Evolutionary conservation across 768 basidiomycete species (phyloP).

Genomic region (Suillus paluster): DNA sequence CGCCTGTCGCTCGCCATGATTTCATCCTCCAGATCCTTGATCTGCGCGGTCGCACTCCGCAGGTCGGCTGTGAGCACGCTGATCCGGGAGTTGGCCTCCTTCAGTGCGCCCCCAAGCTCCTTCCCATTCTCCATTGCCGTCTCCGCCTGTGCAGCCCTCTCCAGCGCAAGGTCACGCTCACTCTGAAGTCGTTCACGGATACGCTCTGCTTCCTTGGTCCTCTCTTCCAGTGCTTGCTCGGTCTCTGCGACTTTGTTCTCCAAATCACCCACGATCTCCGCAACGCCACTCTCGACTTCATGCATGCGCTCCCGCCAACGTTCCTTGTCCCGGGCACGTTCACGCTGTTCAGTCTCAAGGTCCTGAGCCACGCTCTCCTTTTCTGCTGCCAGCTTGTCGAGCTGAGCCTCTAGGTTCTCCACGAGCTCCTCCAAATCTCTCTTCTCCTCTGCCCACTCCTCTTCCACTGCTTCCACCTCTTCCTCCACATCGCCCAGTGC

Average conservation of each 20-base stretch:
- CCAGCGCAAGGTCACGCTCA: constrained; percentile 58
- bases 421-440: constrained; percentile 55
- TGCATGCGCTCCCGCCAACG: constrained; percentile 72
- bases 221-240: constrained; percentile 50
- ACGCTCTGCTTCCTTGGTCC: constrained; percentile 48
- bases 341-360: constrained; percentile 58
- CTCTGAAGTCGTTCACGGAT: constrained; percentile 49
- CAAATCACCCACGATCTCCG: constrained; percentile 65
- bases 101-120: constrained; percentile 71
- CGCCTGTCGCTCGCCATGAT: constrained; percentile 53
- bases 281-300: constrained; percentile 74
- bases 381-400: constrained; percentile 47
- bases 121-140: constrained; percentile 61
- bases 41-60: constrained; percentile 59
- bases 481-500: constrained; percentile 66
- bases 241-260: constrained; percentile 59
- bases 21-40: constrained; percentile 67
- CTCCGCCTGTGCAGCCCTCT: constrained; percentile 69
- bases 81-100: constrained; percentile 66
- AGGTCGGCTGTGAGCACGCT: constrained; percentile 60
- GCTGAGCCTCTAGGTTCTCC: constrained; percentile 37
- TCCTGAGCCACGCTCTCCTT: constrained; percentile 50
- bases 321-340: constrained; percentile 67
- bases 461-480: constrained; percentile 59
- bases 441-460: constrained; percentile 76